phyloP scores from a whole-genome alignment of 208 protist genomes.

The Crithidia bombi region DNA sequence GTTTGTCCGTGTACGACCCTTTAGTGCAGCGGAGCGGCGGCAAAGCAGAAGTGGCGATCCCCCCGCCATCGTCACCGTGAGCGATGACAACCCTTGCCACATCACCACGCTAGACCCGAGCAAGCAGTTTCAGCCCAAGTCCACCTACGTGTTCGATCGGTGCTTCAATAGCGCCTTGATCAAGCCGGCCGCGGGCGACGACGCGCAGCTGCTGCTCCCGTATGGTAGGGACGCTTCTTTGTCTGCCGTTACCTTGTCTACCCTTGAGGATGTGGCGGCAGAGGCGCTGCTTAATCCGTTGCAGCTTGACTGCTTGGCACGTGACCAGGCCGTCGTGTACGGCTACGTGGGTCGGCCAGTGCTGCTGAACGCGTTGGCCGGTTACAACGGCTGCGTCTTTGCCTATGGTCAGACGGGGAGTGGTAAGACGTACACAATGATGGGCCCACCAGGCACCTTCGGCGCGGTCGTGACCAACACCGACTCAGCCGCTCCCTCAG shows the following conservation, averaged over 20 bases:
- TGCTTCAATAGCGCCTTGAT: slow-evolving; percentile 53
- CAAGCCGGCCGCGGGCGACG: slow-evolving; percentile 1
- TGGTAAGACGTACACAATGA: slow-evolving; percentile 96
- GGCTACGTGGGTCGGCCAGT: slow-evolving; percentile 64
- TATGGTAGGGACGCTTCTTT: neutral
- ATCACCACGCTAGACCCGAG: slow-evolving; percentile 68
- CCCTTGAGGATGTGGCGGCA: slow-evolving; percentile 8
- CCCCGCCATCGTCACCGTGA: slow-evolving; percentile 51
- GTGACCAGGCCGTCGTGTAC: slow-evolving; percentile 70
- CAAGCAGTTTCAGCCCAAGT: slow-evolving; percentile 42
- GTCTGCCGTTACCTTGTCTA: neutral
- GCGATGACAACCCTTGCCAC: slow-evolving; percentile 56
- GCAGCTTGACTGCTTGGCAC: slow-evolving; percentile 22
- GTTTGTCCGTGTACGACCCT: slow-evolving; percentile 80
- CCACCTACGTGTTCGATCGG: slow-evolving; percentile 76
- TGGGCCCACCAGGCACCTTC: slow-evolving; percentile 51
- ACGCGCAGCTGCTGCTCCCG: slow-evolving; percentile 13
- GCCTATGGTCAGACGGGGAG: slow-evolving; percentile 91
- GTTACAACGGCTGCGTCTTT: slow-evolving; percentile 92
- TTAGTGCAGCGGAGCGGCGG: slow-evolving; percentile 49
- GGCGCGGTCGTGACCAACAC: slow-evolving; percentile 4
- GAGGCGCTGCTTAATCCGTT: slow-evolving; percentile 22
- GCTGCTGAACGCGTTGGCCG: slow-evolving; percentile 71
- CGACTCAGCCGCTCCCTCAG: neutral
- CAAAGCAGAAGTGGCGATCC: slow-evolving; percentile 10